phyloP scores from a whole-genome alignment of 768 basidiomycete genomes.

The Brasilioporus rufonigricans region DNA sequence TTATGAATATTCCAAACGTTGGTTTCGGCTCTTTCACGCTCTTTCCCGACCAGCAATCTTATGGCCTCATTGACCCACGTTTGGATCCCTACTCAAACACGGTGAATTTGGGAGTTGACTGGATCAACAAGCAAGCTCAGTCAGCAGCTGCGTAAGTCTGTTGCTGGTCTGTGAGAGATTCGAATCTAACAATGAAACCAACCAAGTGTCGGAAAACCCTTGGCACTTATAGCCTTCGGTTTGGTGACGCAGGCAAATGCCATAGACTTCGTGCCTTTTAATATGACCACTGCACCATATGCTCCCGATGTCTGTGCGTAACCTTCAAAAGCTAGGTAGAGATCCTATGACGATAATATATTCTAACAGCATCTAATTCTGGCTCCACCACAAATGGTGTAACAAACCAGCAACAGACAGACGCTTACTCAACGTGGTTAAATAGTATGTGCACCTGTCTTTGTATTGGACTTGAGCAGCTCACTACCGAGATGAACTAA shows the following conservation, averaged over 20 bases:
- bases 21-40: constrained; percentile 60
- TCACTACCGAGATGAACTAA: constrained; percentile 19
- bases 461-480: background rate
- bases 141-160: constrained; percentile 41
- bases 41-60: constrained; percentile 67
- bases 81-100: constrained; percentile 52
- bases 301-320: constrained; percentile 32
- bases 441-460: constrained; percentile 34
- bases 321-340: background rate
- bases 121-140: constrained; percentile 53
- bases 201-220: constrained; percentile 53
- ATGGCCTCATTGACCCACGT: constrained; percentile 47
- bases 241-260: constrained; percentile 57
- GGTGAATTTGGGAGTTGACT: constrained; percentile 48
- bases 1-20: constrained; percentile 53
- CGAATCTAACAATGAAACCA: constrained; percentile 5
- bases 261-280: constrained; percentile 60
- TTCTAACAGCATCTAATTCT: constrained; percentile 13
- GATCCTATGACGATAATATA: constrained; percentile 1
- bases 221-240: constrained; percentile 55
- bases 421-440: constrained; percentile 56
- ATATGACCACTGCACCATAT: constrained; percentile 45
- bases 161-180: background rate
- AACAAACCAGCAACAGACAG: constrained; percentile 49
- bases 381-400: constrained; percentile 44